A percentile compares a stretch with the other conserved stretches of the same genome.
These are phyloP conservation scores for Sugiyamaella paludigena DNA, from an alignment of 1,139 yeast species.

Conservation along the genomic window DNA sequence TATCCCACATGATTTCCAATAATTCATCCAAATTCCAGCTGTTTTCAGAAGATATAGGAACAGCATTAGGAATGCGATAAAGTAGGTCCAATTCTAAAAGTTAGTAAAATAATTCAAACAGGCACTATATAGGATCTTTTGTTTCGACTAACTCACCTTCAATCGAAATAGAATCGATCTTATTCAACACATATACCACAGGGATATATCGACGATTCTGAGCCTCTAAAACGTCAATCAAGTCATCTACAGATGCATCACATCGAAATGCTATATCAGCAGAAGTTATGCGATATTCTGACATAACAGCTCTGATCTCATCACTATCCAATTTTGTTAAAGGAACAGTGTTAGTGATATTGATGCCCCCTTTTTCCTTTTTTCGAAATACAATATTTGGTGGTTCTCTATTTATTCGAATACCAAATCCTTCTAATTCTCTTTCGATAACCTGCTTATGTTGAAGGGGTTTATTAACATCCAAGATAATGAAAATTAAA, in stretches of 20 bases:
- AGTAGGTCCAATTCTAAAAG: constrained; percentile 70
- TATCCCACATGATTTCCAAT: constrained; percentile 91
- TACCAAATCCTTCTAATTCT: constrained; percentile 96
- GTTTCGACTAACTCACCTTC: constrained; percentile 40
- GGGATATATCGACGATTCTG: constrained; percentile 91
- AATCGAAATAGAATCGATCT: constrained; percentile 89
- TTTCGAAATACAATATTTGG: constrained; percentile 89
- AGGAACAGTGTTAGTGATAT: constrained; percentile 90
- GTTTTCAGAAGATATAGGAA: constrained; percentile 91
- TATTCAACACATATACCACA: constrained; percentile 88
- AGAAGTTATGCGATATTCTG: constrained; percentile 89
- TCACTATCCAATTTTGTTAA: constrained; percentile 87
- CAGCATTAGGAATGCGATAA: constrained; percentile 91
- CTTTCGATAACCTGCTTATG: constrained; percentile 92
- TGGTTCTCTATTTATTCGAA: constrained; percentile 83
- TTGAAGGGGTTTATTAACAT: constrained; percentile 91
- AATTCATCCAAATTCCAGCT: constrained; percentile 97
- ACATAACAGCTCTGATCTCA: constrained; percentile 93
- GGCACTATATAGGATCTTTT: no score
- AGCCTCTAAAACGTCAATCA: constrained; percentile 90
- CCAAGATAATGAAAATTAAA: constrained; percentile 85
- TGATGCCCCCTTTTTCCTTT: constrained; percentile 94
- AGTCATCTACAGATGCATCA: constrained; percentile 95
- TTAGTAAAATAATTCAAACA: no score
- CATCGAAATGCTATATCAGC: constrained; percentile 97